A percentile compares a stretch with the other conserved stretches of the same genome.
phyloP scores from a whole-genome alignment of 2,329 filamentous ascomycete species.

The Pyrenophora seminiperda region DNA sequence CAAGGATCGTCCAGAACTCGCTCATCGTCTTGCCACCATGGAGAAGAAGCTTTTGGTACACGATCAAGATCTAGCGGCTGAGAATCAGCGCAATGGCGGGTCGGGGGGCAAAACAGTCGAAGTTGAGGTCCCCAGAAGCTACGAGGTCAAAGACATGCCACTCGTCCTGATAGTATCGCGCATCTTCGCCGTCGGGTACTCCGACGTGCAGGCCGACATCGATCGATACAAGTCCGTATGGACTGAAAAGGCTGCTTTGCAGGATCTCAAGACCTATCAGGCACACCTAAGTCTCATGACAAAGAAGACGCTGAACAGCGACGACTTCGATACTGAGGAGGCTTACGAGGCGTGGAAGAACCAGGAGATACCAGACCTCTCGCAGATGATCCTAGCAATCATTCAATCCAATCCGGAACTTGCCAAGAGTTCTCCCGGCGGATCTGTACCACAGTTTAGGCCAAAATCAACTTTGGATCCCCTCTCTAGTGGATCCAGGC shows the following conservation, averaged over 20 bases:
- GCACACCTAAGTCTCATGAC: conserved; percentile 82
- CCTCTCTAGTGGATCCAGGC: conserved; percentile 55
- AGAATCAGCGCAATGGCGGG: conserved; percentile 61
- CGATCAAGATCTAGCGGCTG: conserved; percentile 81
- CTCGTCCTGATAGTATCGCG: conserved; percentile 85
- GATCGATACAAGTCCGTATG: conserved; percentile 78
- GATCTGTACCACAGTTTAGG: conserved; percentile 63
- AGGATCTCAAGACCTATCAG: conserved; percentile 92
- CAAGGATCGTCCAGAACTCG: conserved; percentile 82
- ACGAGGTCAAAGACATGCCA: conserved; percentile 96
- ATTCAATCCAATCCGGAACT: conserved; percentile 84
- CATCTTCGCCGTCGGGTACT: conserved; percentile 80
- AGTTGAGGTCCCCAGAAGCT: conserved; percentile 79
- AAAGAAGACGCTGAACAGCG: conserved; percentile 73
- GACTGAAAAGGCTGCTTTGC: conserved; percentile 89
- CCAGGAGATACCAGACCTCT: conserved; percentile 82
- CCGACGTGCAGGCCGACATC: conserved; percentile 84
- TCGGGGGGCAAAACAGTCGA: conserved; percentile 72
- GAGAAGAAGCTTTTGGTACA: conserved; percentile 94
- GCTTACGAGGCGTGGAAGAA: conserved; percentile 90
- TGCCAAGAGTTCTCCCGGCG: conserved; percentile 72
- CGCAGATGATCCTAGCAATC: conserved; percentile 91
- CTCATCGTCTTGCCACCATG: conserved; percentile 75
- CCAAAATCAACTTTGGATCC: conserved; percentile 49
- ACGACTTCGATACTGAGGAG: conserved; percentile 90